These are phyloP conservation scores for Gastrolobium bilobum DNA, from an alignment of 306 rosid genomes.

Conservation along the genomic window DNA sequence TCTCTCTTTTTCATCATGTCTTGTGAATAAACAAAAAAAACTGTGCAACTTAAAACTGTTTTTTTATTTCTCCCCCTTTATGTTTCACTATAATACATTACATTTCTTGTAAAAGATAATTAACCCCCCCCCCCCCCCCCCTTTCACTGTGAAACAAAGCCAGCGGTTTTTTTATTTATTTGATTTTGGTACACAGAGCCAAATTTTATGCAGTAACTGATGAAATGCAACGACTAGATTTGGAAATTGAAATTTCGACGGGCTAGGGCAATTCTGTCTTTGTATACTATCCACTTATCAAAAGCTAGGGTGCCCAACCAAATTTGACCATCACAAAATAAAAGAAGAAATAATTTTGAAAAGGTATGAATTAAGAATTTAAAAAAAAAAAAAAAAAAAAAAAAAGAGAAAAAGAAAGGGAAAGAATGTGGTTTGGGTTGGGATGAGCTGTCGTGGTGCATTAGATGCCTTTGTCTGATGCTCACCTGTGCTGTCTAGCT, in stretches of 20 bases:
- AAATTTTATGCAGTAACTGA: constrained; percentile 1
- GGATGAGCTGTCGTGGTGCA: constrained; percentile 73
- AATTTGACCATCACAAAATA: constrained; percentile 35
- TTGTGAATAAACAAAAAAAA: neutral
- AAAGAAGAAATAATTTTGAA: neutral
- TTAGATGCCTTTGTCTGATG: constrained; percentile 68
- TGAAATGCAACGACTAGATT: neutral
- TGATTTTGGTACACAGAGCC: neutral
- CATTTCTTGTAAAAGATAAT: neutral
- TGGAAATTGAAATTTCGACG: neutral
- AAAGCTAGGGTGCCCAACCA: constrained; percentile 45
- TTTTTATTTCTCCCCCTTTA: neutral
- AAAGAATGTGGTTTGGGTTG: constrained; percentile 53
- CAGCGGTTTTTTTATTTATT: neutral
- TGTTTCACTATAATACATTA: neutral
- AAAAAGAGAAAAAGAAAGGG: constrained; percentile 37
- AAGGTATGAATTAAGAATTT: neutral
- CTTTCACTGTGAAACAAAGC: neutral
- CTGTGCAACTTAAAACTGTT: neutral
- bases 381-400: neutral
- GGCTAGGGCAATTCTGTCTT: constrained; percentile 42
- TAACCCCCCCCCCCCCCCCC: too few species aligned
- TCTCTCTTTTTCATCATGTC: neutral
- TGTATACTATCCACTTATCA: neutral
- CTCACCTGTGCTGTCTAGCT: constrained; percentile 54